A percentile compares a stretch with the other conserved stretches of the same genome.
phyloP scores from a whole-genome alignment of 2,329 filamentous ascomycete genomes.

The Ceratocystis lukuohia region DNA sequence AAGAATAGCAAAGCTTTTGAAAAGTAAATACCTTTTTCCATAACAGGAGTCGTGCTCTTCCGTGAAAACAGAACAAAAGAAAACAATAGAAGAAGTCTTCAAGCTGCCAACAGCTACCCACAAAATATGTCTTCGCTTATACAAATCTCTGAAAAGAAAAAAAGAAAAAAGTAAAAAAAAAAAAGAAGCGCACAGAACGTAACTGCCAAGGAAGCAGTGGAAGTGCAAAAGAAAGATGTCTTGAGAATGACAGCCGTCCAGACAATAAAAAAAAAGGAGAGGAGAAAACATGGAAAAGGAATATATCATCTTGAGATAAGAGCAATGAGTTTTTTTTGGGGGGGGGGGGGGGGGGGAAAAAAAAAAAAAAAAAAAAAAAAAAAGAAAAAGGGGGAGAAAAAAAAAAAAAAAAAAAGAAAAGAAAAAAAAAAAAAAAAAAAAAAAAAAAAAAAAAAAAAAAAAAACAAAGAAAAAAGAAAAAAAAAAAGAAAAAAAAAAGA shows the following conservation, averaged over 20 bases:
- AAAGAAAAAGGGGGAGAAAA: not conserved
- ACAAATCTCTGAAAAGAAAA: constrained; percentile 1
- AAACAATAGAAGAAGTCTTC: not conserved
- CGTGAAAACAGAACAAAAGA: not conserved
- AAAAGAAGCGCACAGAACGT: not conserved
- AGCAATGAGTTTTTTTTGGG: not conserved
- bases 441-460: not conserved
- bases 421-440: too few relatives aligned
- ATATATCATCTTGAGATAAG: not conserved
- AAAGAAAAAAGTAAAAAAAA: not conserved
- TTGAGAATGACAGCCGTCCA: not conserved
- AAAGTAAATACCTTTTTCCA: not conserved
- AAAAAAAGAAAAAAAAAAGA: not conserved
- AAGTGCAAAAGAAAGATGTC: not conserved
- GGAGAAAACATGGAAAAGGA: not conserved
- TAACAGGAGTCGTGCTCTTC: constrained; percentile 7
- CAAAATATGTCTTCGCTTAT: not conserved
- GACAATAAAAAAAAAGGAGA: constrained; percentile 4
- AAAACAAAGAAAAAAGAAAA: too few relatives aligned
- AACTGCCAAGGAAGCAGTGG: not conserved
- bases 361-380: too few relatives aligned
- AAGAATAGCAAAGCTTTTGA: constrained; percentile 8
- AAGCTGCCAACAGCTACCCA: not conserved
- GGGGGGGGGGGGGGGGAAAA: too few relatives aligned
- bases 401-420: not conserved